A percentile compares a stretch with the other conserved stretches of the same genome.
Conservation (phyloP, 108 stramenopile species). For the Nitzschia sp. region DNA sequence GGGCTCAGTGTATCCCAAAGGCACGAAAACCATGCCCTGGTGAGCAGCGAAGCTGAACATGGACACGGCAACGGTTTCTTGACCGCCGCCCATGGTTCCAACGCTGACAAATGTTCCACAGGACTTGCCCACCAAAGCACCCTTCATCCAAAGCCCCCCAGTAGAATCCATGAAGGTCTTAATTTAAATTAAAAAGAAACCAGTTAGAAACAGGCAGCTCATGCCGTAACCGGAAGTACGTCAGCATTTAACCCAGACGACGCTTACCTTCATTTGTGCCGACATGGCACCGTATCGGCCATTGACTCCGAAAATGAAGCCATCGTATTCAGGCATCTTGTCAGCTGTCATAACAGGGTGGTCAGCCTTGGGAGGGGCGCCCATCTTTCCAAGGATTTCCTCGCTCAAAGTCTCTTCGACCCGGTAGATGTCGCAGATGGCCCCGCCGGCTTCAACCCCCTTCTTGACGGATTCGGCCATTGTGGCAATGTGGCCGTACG, state of each 20-base stretch:
- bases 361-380: slow-evolving; percentile 52
- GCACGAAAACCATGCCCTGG: slow-evolving; percentile 82
- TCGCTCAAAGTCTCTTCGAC: slow-evolving; percentile 69
- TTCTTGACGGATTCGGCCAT: slow-evolving; percentile 50
- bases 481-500: slow-evolving; percentile 60
- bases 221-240: too few species aligned
- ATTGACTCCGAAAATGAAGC: slow-evolving; percentile 68
- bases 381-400: slow-evolving; percentile 72
- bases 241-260: too few species aligned
- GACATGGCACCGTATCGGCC: slow-evolving; percentile 64
- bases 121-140: slow-evolving; percentile 70
- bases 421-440: slow-evolving; percentile 50
- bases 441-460: slow-evolving; percentile 57
- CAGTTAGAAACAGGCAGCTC: too few species aligned
- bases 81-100: slow-evolving; percentile 64
- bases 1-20: slow-evolving; percentile 62
- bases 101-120: slow-evolving; percentile 63
- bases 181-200: too few species aligned
- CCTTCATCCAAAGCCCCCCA: slow-evolving; percentile 68
- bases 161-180: slow-evolving; percentile 62
- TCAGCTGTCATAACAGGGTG: slow-evolving; percentile 46
- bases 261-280: slow-evolving; percentile 69
- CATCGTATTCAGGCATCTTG: slow-evolving; percentile 60
- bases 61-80: slow-evolving; percentile 69
- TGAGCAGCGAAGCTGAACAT: slow-evolving; percentile 65